Evolutionary conservation across 768 basidiomycete species (phyloP).

Genomic region (Suillus weaverae): DNA sequence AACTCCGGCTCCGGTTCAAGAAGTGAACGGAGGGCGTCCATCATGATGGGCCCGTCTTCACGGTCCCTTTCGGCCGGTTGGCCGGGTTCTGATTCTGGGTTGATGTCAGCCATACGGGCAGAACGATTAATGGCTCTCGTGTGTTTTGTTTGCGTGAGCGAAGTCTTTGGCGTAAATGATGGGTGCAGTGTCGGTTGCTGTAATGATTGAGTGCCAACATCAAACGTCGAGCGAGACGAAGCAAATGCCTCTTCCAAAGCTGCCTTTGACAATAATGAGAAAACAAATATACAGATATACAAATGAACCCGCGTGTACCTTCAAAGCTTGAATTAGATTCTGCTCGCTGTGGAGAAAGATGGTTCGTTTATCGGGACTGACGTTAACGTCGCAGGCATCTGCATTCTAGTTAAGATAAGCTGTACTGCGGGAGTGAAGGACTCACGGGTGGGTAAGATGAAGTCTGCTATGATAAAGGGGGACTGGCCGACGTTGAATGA

Average conservation of each 20-base stretch:
- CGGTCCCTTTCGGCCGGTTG: neutral
- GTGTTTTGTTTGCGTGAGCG: constrained; percentile 19
- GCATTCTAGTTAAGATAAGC: neutral
- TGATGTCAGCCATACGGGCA: neutral
- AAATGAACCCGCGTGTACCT: constrained; percentile 44
- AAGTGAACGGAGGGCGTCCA: constrained; percentile 16
- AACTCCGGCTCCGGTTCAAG: constrained; percentile 11
- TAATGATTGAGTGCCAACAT: constrained; percentile 38
- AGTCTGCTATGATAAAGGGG: constrained; percentile 83
- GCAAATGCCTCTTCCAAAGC: constrained; percentile 70
- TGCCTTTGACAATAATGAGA: constrained; percentile 38
- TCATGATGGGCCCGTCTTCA: constrained; percentile 7
- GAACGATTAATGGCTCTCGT: neutral
- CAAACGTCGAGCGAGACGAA: constrained; percentile 71
- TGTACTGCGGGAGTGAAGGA: neutral
- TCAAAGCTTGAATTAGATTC: constrained; percentile 74
- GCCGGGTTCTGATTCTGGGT: constrained; percentile 5
- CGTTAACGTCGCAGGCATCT: constrained; percentile 91
- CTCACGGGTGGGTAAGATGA: constrained; percentile 77
- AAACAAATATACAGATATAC: neutral
- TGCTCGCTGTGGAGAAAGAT: constrained; percentile 88
- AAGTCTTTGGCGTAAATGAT: neutral
- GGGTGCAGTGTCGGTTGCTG: constrained; percentile 17
- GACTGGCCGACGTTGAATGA: constrained; percentile 74
- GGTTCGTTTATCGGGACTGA: constrained; percentile 96